Evolutionary conservation across 805 yeast species (phyloP).

Genomic region (Kluyveromyces aestuarii): DNA sequence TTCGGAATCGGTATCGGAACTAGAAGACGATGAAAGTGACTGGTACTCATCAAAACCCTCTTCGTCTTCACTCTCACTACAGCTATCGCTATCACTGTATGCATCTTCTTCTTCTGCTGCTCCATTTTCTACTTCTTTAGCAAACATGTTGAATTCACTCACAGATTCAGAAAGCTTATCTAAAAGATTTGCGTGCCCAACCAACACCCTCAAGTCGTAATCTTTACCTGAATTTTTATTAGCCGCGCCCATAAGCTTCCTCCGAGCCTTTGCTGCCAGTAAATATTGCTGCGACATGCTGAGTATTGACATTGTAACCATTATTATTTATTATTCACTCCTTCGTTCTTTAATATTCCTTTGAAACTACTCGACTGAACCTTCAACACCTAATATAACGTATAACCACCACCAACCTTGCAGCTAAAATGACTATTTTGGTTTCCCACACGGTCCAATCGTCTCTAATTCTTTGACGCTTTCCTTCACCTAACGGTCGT

Average conservation of each 20-base stretch:
- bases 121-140: conserved; percentile 2
- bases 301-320: not conserved
- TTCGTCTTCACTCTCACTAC: conserved; percentile 14
- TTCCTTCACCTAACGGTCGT: too few relatives aligned
- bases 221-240: conserved; percentile 12
- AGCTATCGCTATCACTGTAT: conserved; percentile 12
- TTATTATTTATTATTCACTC: not conserved
- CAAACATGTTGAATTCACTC: not conserved
- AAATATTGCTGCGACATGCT: conserved; percentile 6
- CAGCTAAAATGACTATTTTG: too few relatives aligned
- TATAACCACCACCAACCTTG: too few relatives aligned
- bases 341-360: not conserved
- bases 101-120: conserved; percentile 8
- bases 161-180: conserved; percentile 14
- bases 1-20: not conserved
- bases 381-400: too few relatives aligned
- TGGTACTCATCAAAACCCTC: not conserved
- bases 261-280: conserved; percentile 16
- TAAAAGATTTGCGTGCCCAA: conserved; percentile 27
- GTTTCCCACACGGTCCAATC: too few relatives aligned
- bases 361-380: not conserved
- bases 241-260: conserved; percentile 16
- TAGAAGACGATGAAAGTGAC: not conserved
- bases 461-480: too few relatives aligned
- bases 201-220: conserved; percentile 20